phyloP scores from a whole-genome alignment of 139 green algal species.

The Chlamydomonas asymmetrica region DNA sequence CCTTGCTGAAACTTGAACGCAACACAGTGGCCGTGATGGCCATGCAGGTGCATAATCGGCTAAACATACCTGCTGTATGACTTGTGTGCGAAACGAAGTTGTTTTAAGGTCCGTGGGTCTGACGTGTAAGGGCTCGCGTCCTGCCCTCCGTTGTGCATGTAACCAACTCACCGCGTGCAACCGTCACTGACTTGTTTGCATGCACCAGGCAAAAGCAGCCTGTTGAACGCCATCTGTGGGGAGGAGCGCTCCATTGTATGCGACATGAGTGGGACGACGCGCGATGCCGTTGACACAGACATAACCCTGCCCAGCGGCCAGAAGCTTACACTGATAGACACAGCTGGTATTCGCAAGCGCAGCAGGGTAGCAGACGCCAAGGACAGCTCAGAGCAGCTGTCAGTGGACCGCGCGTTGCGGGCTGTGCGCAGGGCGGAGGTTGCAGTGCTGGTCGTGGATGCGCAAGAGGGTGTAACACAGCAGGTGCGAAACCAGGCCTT shows the following conservation, averaged over 20 bases:
- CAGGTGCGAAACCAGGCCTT: slow-evolving; percentile 70
- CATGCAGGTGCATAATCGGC: too few species aligned
- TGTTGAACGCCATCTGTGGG: slow-evolving; percentile 91
- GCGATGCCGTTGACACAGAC: slow-evolving; percentile 91
- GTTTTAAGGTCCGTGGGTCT: too few species aligned
- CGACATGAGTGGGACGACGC: slow-evolving; percentile 90
- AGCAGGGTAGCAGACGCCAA: slow-evolving; percentile 45
- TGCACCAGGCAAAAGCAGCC: slow-evolving; percentile 80
- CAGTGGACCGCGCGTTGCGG: slow-evolving; percentile 80
- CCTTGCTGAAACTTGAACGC: too few species aligned
- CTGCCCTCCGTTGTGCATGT: too few species aligned
- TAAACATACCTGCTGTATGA: too few species aligned
- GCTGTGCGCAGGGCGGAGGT: slow-evolving; percentile 89
- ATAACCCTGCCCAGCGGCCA: slow-evolving; percentile 67
- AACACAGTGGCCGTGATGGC: too few species aligned
- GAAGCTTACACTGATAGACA: slow-evolving; percentile 92
- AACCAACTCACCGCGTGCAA: too few species aligned
- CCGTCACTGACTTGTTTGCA: slow-evolving; percentile 6
- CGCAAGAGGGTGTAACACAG: slow-evolving; percentile 75
- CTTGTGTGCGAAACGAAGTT: too few species aligned
- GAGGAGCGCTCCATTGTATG: slow-evolving; percentile 93
- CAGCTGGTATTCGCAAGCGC: slow-evolving; percentile 90
- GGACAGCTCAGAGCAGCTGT: slow-evolving; percentile 79
- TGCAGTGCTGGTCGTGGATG: slow-evolving; percentile 91
- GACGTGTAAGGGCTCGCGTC: too few species aligned